Conservation (phyloP, 1,284 basidiomycete genomes). For the Exsudoporus floridanus region DNA sequence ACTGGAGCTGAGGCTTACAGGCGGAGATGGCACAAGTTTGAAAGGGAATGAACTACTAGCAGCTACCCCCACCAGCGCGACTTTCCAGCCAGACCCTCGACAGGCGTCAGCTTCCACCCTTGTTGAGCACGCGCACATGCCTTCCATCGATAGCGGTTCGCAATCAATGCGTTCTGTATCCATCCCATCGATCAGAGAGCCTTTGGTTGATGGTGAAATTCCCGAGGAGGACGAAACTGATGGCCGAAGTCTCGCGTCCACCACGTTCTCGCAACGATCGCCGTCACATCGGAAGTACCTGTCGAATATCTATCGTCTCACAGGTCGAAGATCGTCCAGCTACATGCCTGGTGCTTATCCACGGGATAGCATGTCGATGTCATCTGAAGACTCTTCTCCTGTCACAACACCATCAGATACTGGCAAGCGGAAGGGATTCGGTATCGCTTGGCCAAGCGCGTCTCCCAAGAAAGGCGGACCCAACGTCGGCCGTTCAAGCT, state of each 20-base stretch:
- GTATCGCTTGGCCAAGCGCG: slow-evolving; percentile 45
- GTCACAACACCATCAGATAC: slow-evolving; percentile 49
- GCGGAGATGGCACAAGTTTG: slow-evolving; percentile 39
- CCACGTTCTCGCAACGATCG: slow-evolving; percentile 34
- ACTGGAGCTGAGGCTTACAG: slow-evolving; percentile 47
- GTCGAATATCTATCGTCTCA: slow-evolving; percentile 45
- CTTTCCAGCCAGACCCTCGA: slow-evolving; percentile 25
- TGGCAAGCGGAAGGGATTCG: slow-evolving; percentile 32
- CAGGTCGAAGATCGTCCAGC: slow-evolving; percentile 37
- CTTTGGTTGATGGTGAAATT: slow-evolving; percentile 28
- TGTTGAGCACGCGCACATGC: slow-evolving; percentile 13
- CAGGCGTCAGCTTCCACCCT: slow-evolving; percentile 23
- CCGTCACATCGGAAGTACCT: slow-evolving; percentile 46
- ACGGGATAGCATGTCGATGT: slow-evolving; percentile 52
- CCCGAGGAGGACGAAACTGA: slow-evolving; percentile 34
- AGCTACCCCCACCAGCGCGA: slow-evolving; percentile 28
- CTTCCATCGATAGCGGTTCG: slow-evolving; percentile 24
- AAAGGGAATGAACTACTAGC: slow-evolving; percentile 11
- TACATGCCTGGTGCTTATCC: slow-evolving; percentile 40
- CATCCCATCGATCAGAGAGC: slow-evolving; percentile 35
- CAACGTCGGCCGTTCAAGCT: slow-evolving; percentile 44
- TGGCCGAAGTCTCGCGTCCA: slow-evolving; percentile 33
- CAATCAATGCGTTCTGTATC: slow-evolving; percentile 30
- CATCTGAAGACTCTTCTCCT: slow-evolving; percentile 53
- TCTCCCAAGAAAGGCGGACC: slow-evolving; percentile 48